phyloP scores from a whole-genome alignment of 140 eudicot genomes.

The Flaveria floridana region DNA sequence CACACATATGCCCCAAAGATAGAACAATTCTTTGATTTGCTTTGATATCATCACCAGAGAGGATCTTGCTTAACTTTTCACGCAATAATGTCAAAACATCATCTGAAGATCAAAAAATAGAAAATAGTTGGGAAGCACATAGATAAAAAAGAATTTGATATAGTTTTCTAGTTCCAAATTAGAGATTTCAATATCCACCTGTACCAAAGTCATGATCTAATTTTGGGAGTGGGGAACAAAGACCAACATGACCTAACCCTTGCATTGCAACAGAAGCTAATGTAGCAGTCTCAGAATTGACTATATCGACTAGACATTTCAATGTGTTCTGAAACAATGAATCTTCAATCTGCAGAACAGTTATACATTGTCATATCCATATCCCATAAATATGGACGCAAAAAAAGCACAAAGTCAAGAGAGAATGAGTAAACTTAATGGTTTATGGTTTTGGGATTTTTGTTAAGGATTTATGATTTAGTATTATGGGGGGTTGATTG shows the following conservation, averaged over 20 bases:
- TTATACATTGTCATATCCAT: constrained; percentile 21
- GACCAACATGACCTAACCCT: constrained; percentile 92
- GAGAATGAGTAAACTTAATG: not conserved
- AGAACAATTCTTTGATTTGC: constrained; percentile 69
- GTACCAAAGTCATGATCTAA: constrained; percentile 51
- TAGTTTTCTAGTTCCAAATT: not conserved
- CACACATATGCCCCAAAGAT: constrained; percentile 84
- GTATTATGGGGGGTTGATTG: not conserved
- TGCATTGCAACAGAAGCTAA: constrained; percentile 91
- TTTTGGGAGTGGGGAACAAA: constrained; percentile 57
- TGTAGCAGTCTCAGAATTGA: constrained; percentile 61
- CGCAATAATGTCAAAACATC: constrained; percentile 56
- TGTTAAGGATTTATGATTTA: not conserved
- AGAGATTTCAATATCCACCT: constrained; percentile 41
- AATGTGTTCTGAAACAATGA: constrained; percentile 55
- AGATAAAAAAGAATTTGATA: constrained; percentile 16
- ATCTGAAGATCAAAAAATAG: constrained; percentile 45
- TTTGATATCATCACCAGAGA: constrained; percentile 77
- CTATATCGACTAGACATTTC: constrained; percentile 65
- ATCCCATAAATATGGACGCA: not conserved
- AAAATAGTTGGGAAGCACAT: constrained; percentile 16
- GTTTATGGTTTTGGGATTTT: not conserved
- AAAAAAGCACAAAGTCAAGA: not conserved
- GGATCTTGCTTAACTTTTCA: constrained; percentile 74
- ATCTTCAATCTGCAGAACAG: constrained; percentile 53